A percentile compares a stretch with the other conserved stretches of the same genome.
Evolutionary conservation across 495 filamentous ascomycete species (phyloP).

Genomic region (Penicillium longicatenatum): DNA sequence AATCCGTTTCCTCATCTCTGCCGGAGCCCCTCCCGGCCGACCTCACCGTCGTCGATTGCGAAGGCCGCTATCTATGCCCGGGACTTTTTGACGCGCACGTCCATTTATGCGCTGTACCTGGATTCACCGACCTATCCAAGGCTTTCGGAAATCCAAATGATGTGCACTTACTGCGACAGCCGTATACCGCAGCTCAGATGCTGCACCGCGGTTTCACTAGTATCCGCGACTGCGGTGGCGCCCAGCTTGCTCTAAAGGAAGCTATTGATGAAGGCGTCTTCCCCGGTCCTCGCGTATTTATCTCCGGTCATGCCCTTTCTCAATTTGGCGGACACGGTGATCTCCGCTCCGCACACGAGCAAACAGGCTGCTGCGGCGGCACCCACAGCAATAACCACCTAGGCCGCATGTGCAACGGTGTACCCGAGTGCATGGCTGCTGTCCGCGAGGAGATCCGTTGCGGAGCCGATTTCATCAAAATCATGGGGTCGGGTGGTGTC

Average conservation of each 20-base stretch:
- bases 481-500: conserved; percentile 58
- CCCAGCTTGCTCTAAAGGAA: conserved; percentile 50
- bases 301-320: conserved; percentile 43
- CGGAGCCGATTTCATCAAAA: conserved; percentile 60
- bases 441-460: conserved; percentile 53
- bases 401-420: conserved; percentile 51
- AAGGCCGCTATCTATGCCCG: conserved; percentile 50
- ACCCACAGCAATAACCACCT: conserved; percentile 30
- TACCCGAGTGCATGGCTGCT: conserved; percentile 49
- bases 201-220: conserved; percentile 55
- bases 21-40: conserved; percentile 16
- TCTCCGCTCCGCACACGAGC: conserved; percentile 35
- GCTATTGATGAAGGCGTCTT: conserved; percentile 53
- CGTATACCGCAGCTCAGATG: conserved; percentile 50
- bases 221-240: conserved; percentile 55
- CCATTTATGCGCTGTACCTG: conserved; percentile 49
- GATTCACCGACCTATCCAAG: conserved; percentile 31
- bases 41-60: conserved; percentile 35
- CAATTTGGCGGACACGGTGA: conserved; percentile 62
- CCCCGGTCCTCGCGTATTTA: conserved; percentile 51
- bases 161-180: conserved; percentile 41
- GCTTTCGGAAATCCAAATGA: conserved; percentile 32
- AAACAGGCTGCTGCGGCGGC: conserved; percentile 46
- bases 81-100: conserved; percentile 61
- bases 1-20: conserved; percentile 16